These are phyloP conservation scores for Cercophora samala DNA, from an alignment of 495 filamentous ascomycete species.

Conservation along the genomic window DNA sequence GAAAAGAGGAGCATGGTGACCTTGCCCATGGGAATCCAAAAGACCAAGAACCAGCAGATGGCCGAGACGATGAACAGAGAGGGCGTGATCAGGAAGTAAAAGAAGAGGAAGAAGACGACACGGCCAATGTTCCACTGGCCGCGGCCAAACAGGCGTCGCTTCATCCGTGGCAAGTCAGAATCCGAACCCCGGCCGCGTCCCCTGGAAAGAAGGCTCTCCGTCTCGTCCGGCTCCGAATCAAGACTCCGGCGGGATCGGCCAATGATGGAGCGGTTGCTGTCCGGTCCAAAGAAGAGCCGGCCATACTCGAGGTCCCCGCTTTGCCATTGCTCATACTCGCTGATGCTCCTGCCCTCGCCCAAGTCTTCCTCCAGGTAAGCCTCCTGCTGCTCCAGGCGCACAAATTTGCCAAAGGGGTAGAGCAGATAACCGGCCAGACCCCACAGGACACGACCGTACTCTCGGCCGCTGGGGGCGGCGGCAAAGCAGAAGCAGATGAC, in stretches of 20 bases:
- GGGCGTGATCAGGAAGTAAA: constrained; percentile 92
- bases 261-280: constrained; percentile 72
- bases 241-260: constrained; percentile 86
- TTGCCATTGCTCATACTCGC: constrained; percentile 99
- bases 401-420: constrained; percentile 95
- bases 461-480: constrained; percentile 72
- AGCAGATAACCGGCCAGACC: constrained; percentile 83
- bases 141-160: constrained; percentile 87
- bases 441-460: constrained; percentile 82
- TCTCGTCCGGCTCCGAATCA: constrained; percentile 78
- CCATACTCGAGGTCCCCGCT: constrained; percentile 95
- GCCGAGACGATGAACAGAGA: constrained; percentile 78
- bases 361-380: constrained; percentile 93
- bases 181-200: constrained; percentile 39
- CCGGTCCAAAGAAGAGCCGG: constrained; percentile 89
- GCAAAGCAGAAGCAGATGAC: constrained; percentile 75
- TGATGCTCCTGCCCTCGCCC: constrained; percentile 98
- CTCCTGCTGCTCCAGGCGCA: constrained; percentile 88
- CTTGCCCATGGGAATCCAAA: constrained; percentile 98
- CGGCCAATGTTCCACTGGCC: constrained; percentile 93
- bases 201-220: constrained; percentile 83
- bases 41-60: constrained; percentile 93
- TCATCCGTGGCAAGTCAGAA: constrained; percentile 56
- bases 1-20: constrained; percentile 85
- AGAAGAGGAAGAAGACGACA: constrained; percentile 93